A percentile compares a stretch with the other conserved stretches of the same genome.
These are phyloP conservation scores for Claviceps pazoutovae DNA, from an alignment of 2,329 filamentous ascomycete genomes.

Conservation along the genomic window DNA sequence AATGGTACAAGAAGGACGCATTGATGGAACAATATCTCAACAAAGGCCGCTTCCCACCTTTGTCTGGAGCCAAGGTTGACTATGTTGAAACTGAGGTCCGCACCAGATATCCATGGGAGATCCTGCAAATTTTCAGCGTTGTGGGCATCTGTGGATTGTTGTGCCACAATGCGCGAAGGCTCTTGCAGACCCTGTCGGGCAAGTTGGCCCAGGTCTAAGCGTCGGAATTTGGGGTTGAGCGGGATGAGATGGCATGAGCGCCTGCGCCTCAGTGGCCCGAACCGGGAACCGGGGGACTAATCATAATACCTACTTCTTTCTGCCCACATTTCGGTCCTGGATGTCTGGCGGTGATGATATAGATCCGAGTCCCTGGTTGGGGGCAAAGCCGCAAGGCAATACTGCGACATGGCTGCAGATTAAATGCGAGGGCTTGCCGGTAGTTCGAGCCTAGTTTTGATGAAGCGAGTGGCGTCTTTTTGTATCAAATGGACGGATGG, in stretches of 20 bases:
- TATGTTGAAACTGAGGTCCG: conserved; percentile 47
- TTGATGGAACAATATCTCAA: conserved; percentile 70
- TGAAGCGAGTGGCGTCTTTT: too few relatives aligned
- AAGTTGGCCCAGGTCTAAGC: conserved; percentile 8
- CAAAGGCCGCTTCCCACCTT: conserved; percentile 67
- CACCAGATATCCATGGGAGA: conserved; percentile 39
- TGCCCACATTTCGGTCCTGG: too few relatives aligned
- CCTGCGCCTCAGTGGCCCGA: background rate
- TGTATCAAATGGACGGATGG: too few relatives aligned
- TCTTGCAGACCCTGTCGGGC: conserved; percentile 10
- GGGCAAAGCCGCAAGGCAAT: too few relatives aligned
- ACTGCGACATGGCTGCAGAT: too few relatives aligned
- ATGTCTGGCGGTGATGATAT: too few relatives aligned
- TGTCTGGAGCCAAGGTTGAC: conserved; percentile 32
- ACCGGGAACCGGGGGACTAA: too few relatives aligned
- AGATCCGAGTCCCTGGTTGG: too few relatives aligned
- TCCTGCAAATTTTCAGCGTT: conserved; percentile 39
- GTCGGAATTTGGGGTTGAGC: too few relatives aligned
- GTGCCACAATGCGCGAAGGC: conserved; percentile 24
- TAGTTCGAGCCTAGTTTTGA: too few relatives aligned
- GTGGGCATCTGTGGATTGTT: conserved; percentile 29
- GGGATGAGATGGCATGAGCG: background rate
- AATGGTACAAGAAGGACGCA: conserved; percentile 87
- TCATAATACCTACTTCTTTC: too few relatives aligned
- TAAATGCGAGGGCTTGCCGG: too few relatives aligned